Evolutionary conservation across 2,329 filamentous ascomycete species (phyloP).

Genomic region (Aspergillus thermomutatus): DNA sequence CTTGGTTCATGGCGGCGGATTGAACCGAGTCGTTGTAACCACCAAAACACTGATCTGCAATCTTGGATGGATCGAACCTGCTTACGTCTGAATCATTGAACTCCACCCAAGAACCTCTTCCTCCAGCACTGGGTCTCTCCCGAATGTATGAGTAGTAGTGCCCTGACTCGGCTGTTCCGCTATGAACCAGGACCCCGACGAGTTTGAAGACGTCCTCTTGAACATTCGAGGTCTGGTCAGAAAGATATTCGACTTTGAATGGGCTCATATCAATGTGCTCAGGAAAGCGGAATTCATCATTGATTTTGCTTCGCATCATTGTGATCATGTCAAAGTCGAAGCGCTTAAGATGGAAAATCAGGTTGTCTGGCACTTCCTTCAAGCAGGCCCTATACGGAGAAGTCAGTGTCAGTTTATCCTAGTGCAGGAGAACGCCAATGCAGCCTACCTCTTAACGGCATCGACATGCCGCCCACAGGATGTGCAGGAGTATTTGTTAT

Average conservation of each 20-base stretch:
- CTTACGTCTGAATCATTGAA: slow-evolving; percentile 90
- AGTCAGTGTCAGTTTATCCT: slow-evolving; percentile 12
- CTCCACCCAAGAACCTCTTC: slow-evolving; percentile 68
- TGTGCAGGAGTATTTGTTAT: slow-evolving; percentile 98
- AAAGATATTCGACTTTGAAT: slow-evolving; percentile 84
- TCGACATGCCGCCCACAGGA: slow-evolving; percentile 85
- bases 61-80: slow-evolving; percentile 68
- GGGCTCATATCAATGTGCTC: slow-evolving; percentile 77
- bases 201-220: slow-evolving; percentile 81
- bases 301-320: slow-evolving; percentile 84
- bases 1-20: slow-evolving; percentile 44
- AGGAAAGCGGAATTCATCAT: slow-evolving; percentile 90
- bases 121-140: slow-evolving; percentile 60
- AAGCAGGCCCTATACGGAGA: slow-evolving; percentile 65
- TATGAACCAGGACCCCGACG: slow-evolving; percentile 91
- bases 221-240: slow-evolving; percentile 54
- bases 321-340: slow-evolving; percentile 56
- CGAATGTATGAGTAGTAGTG: slow-evolving; percentile 97
- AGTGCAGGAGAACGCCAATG: neutral
- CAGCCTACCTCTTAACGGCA: slow-evolving; percentile 73
- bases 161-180: slow-evolving; percentile 86
- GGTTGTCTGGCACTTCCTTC: slow-evolving; percentile 86
- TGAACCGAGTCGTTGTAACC: slow-evolving; percentile 57
- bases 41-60: slow-evolving; percentile 78
- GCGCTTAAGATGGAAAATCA: slow-evolving; percentile 87